Evolutionary conservation across 2,329 filamentous ascomycete genomes (phyloP).

Genomic region (Cyanodermella asteris): DNA sequence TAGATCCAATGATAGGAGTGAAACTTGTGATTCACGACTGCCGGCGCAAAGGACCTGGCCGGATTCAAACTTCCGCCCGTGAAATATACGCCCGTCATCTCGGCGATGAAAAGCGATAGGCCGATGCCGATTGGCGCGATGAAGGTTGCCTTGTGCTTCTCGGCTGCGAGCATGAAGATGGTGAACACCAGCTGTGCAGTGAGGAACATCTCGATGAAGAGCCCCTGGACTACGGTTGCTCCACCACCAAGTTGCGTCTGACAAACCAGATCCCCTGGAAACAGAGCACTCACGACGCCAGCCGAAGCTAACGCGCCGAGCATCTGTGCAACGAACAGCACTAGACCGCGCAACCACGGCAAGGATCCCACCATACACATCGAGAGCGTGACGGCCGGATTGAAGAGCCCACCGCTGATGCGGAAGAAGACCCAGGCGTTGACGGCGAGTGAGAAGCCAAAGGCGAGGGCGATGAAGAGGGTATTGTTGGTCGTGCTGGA

Average conservation of each 20-base stretch:
- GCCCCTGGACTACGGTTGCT: conserved; percentile 22
- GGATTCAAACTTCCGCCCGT: conserved; percentile 28
- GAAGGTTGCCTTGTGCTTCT: conserved; percentile 27
- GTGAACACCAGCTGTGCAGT: conserved; percentile 27
- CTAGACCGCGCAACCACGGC: conserved; percentile 12
- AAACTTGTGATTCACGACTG: conserved; percentile 23
- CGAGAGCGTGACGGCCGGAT: conserved; percentile 14
- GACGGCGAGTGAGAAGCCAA: conserved; percentile 26
- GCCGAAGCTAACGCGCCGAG: conserved; percentile 17
- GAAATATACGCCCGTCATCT: conserved; percentile 22
- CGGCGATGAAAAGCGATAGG: conserved; percentile 23
- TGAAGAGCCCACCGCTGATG: conserved; percentile 8
- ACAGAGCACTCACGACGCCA: conserved; percentile 20
- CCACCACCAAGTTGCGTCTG: conserved; percentile 20
- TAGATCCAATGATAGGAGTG: conserved; percentile 28
- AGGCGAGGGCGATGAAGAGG: conserved; percentile 21
- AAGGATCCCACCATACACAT: conserved; percentile 17
- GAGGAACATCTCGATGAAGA: conserved; percentile 28
- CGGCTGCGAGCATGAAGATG: conserved; percentile 30
- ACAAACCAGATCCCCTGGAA: conserved; percentile 23
- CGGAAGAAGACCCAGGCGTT: conserved; percentile 33
- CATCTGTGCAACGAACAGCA: conserved; percentile 15
- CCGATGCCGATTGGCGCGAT: conserved; percentile 28
- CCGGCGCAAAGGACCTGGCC: conserved; percentile 25
- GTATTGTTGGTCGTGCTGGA: conserved; percentile 1